A percentile compares a stretch with the other conserved stretches of the same genome.
Conservation (phyloP, 306 rosid species). For the Cyamopsis tetragonoloba region DNA sequence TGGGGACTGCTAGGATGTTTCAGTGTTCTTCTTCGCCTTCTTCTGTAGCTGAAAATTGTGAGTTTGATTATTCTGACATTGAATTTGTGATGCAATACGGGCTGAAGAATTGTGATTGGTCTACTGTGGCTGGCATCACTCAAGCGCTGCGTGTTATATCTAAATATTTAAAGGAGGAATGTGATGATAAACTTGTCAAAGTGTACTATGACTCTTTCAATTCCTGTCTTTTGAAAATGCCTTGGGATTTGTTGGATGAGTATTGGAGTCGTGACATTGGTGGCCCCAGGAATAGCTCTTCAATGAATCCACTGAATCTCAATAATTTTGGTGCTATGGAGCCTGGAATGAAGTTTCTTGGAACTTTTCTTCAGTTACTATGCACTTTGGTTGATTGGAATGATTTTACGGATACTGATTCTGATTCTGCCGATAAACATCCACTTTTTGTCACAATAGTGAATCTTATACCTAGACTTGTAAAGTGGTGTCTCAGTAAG, state of each 20-base stretch:
- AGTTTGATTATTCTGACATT: conserved; percentile 28
- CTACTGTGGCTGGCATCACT: conserved; percentile 49
- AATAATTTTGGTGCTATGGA: conserved; percentile 22
- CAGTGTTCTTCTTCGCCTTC: conserved; percentile 14
- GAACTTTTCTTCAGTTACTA: conserved; percentile 66
- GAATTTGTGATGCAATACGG: conserved; percentile 29
- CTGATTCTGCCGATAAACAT: conserved; percentile 37
- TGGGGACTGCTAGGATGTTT: conserved; percentile 35
- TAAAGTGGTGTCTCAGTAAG: conserved; percentile 52
- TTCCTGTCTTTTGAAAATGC: conserved; percentile 51
- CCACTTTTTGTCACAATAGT: conserved; percentile 37
- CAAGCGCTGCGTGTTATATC: conserved; percentile 48
- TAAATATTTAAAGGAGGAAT: conserved; percentile 54
- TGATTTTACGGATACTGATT: conserved; percentile 39
- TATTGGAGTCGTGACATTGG: conserved; percentile 19
- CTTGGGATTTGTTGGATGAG: conserved; percentile 52
- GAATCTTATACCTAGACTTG: conserved; percentile 61
- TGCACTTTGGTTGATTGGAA: conserved; percentile 70
- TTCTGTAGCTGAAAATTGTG: conserved; percentile 31
- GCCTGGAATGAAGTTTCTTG: conserved; percentile 50
- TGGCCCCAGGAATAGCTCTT: conserved; percentile 22
- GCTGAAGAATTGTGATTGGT: conserved; percentile 54
- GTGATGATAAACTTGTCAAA: conserved; percentile 40
- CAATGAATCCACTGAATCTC: conserved; percentile 14
- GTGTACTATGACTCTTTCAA: conserved; percentile 49